These are phyloP conservation scores for Millerozyma acaciae DNA, from an alignment of 805 yeast species.

Conservation along the genomic window DNA sequence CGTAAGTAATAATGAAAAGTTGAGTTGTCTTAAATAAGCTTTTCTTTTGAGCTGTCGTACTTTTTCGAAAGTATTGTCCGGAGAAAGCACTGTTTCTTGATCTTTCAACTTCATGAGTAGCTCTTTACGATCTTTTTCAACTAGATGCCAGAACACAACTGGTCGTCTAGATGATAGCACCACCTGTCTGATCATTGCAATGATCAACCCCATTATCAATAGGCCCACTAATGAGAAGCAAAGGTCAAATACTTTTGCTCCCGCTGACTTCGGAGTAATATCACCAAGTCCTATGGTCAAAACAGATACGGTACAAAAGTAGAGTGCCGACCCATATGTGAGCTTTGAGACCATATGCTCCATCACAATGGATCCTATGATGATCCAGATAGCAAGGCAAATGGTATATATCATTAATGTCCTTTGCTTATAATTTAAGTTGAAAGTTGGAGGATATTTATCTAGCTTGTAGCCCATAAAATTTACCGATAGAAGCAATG, in stretches of 20 bases:
- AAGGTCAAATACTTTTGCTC: slow-evolving; percentile 55
- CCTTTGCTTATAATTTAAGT: slow-evolving; percentile 63
- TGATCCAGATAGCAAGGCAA: slow-evolving; percentile 63
- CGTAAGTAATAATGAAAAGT: slow-evolving; percentile 36
- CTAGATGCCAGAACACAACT: slow-evolving; percentile 60
- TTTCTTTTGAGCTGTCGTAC: slow-evolving; percentile 51
- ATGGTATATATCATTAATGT: slow-evolving; percentile 70
- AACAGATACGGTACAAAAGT: slow-evolving; percentile 68
- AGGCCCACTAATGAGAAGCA: slow-evolving; percentile 69
- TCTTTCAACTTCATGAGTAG: slow-evolving; percentile 16
- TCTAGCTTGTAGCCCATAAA: slow-evolving; percentile 52
- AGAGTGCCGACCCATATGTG: slow-evolving; percentile 61
- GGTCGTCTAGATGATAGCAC: slow-evolving; percentile 60
- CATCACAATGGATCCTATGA: slow-evolving; percentile 53
- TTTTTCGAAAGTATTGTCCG: slow-evolving; percentile 48
- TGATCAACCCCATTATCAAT: slow-evolving; percentile 66
- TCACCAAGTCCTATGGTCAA: slow-evolving; percentile 84
- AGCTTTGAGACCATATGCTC: slow-evolving; percentile 39
- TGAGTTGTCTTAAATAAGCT: slow-evolving; percentile 37
- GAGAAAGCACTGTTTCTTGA: slow-evolving; percentile 21
- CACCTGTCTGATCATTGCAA: slow-evolving; percentile 65
- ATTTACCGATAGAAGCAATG: slow-evolving; percentile 51
- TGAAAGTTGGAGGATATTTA: slow-evolving; percentile 69
- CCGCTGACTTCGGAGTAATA: slow-evolving; percentile 49
- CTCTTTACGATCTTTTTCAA: slow-evolving; percentile 48